phyloP scores from a whole-genome alignment of 805 yeast genomes.

The Metschnikowia chrysomelidarum region DNA sequence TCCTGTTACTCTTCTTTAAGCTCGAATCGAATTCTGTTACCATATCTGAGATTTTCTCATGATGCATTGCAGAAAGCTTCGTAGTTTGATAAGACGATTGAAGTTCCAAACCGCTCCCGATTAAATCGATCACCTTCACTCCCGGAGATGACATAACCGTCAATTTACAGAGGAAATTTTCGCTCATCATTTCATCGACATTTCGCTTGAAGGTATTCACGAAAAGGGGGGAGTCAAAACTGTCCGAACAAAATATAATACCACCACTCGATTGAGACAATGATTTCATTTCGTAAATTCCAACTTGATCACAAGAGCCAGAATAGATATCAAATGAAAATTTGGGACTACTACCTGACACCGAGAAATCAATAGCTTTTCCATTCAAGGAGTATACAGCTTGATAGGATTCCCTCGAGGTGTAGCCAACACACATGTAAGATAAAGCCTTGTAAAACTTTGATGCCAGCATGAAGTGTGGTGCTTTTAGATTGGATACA shows the following conservation, averaged over 20 bases:
- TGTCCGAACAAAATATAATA: conserved; percentile 26
- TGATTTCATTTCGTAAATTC: conserved; percentile 41
- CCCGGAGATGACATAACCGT: conserved; percentile 31
- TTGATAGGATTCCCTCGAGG: conserved; percentile 18
- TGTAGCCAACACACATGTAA: conserved; percentile 29
- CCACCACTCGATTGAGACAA: conserved; percentile 36
- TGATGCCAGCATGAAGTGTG: conserved; percentile 24
- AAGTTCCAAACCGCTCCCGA: conserved; percentile 33
- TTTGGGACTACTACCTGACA: conserved; percentile 17
- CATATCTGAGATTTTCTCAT: conserved; percentile 34
- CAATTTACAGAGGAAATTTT: conserved; percentile 17
- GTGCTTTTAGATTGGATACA: conserved; percentile 29
- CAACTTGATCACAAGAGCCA: conserved; percentile 42
- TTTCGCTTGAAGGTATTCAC: conserved; percentile 14
- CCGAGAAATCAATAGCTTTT: conserved; percentile 25
- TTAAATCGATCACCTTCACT: conserved; percentile 31
- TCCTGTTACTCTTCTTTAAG: conserved; percentile 30
- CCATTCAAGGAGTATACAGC: conserved; percentile 16
- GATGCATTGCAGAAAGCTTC: conserved; percentile 21
- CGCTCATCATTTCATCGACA: conserved; percentile 2
- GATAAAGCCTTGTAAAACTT: conserved; percentile 31
- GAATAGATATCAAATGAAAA: conserved; percentile 34
- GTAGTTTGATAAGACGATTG: conserved; percentile 32
- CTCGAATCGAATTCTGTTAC: conserved; percentile 32
- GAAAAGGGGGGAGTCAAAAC: conserved; percentile 28